A percentile compares a stretch with the other conserved stretches of the same genome.
These are phyloP conservation scores for Articulospora tetracladia DNA, from an alignment of 495 filamentous ascomycete species.

Conservation along the genomic window DNA sequence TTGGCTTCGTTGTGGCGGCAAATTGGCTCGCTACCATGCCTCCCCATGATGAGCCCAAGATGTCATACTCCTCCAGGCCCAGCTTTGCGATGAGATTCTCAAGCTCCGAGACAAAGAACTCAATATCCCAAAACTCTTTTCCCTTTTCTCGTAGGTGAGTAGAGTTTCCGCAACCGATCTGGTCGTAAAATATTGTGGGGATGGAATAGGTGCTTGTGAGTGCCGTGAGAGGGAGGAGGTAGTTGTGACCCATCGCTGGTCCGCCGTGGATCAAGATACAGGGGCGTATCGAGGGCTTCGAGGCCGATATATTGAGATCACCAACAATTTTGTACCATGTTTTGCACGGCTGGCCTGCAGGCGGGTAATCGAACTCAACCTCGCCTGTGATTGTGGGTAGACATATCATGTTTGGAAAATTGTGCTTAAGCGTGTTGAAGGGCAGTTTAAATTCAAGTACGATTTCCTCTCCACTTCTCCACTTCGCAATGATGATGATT, in stretches of 20 bases:
- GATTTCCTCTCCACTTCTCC: no score
- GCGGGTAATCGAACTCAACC: constrained; percentile 10
- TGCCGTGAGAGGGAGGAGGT: constrained; percentile 32
- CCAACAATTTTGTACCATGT: constrained; percentile 44
- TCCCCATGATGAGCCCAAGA: constrained; percentile 48
- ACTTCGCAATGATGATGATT: no score
- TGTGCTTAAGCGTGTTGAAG: no score
- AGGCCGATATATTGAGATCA: constrained; percentile 14
- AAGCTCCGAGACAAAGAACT: constrained; percentile 45
- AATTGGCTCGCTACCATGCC: constrained; percentile 43
- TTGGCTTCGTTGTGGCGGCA: constrained; percentile 29
- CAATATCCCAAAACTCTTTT: constrained; percentile 45
- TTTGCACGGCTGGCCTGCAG: constrained; percentile 35
- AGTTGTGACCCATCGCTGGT: constrained; percentile 33
- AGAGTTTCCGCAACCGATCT: constrained; percentile 43
- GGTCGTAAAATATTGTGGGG: constrained; percentile 50
- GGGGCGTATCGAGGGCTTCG: constrained; percentile 19
- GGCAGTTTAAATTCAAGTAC: no score
- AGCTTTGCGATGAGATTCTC: constrained; percentile 42
- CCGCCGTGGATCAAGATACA: constrained; percentile 39
- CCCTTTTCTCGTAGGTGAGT: constrained; percentile 41
- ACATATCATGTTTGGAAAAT: no score
- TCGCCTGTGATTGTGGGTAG: no score
- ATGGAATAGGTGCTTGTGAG: constrained; percentile 19
- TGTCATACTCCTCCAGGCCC: constrained; percentile 33